Conservation (phyloP, 2,329 filamentous ascomycete genomes). For the Pseudocercospora vitis region DNA sequence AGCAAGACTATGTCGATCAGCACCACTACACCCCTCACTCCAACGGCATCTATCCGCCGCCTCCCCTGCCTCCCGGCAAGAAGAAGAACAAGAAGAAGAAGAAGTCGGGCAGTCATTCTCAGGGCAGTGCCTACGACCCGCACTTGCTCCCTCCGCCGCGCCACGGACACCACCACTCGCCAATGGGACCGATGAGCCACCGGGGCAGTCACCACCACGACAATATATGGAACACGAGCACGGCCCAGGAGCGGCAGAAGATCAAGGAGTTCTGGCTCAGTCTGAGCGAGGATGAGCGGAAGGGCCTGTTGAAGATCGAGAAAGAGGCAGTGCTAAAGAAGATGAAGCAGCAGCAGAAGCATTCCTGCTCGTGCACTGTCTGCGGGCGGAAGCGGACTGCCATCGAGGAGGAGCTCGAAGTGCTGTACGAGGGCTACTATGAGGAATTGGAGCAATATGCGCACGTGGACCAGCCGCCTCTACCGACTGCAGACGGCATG, state of each 20-base stretch:
- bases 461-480: conserved; percentile 68
- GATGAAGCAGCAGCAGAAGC: conserved; percentile 99
- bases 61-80: conserved; percentile 24
- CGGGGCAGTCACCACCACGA: conserved; percentile 56
- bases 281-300: conserved; percentile 88
- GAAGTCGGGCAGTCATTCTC: conserved; percentile 24
- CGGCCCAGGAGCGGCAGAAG: conserved; percentile 88
- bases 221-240: conserved; percentile 97
- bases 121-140: conserved; percentile 28
- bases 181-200: conserved; percentile 2
- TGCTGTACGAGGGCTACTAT: conserved; percentile 97
- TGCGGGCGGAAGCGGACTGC: conserved; percentile 94
- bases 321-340: conserved; percentile 97
- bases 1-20: conserved; percentile 26
- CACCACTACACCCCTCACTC: conserved; percentile 34
- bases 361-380: conserved; percentile 96
- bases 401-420: conserved; percentile 96
- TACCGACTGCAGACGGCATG: conserved; percentile 61
- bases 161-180: conserved; percentile 23
- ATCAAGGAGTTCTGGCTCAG: conserved; percentile 99
- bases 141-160: conserved; percentile 31
- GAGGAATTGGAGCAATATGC: conserved; percentile 97
- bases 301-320: conserved; percentile 94
- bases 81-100: conserved; percentile 67
- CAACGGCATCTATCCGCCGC: conserved; percentile 43